Base-by-base conservation (phyloP, 306 rosid species). In the Pueraria montana region DNA sequence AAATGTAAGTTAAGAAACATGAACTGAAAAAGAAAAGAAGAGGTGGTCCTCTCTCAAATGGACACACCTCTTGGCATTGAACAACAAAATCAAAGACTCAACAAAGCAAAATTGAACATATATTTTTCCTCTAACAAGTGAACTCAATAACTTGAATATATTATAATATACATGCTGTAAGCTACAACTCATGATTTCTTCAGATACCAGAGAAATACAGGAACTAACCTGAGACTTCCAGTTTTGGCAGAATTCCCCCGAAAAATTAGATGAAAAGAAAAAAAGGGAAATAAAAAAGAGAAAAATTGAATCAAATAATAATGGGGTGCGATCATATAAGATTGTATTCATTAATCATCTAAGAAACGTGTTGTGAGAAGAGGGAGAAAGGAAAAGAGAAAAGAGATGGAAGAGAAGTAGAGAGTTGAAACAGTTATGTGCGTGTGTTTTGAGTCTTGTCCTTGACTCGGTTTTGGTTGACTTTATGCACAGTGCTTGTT, bases 221-320 rank as follows among this genome's bases (percentile, higher is more conserved):
- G 38, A 36, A 61, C 74, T 13, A 72, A 87, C 92, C 89, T 81
- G 87, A 79, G 64, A 49, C 20, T 53, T 30, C 6, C 42, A 32
- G 67, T 45, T 77, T 36, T 16, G 71, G 67, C 46, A 17, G 83
- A 43, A 63, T 63, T 48, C 49, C 58, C 72, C 11, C 9, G 23
- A 45, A 65, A 79, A 80, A 46, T 2, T 30, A 63, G 70, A 61
- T 66, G 71, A 52, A 50, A 61, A 50, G 48, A 68, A 23, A 68
- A 21, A 1, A 14, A 3, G 63, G 45, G 32, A 59, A 71, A 56
- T 46, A 34, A 34, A 34, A 4, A 34, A 34, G 62, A 75, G 8
- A 23, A 20, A 81, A 26, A 53, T 1, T 2, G 74, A 72, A 69
- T 26, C 5, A 69, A 69, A 58, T 0, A 58, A 64, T 34, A 34